Evolutionary conservation across 305 asterid genomes (phyloP), one percentile per base, ranked within the genome.

Genomic region (Striga hermonthica): DNA sequence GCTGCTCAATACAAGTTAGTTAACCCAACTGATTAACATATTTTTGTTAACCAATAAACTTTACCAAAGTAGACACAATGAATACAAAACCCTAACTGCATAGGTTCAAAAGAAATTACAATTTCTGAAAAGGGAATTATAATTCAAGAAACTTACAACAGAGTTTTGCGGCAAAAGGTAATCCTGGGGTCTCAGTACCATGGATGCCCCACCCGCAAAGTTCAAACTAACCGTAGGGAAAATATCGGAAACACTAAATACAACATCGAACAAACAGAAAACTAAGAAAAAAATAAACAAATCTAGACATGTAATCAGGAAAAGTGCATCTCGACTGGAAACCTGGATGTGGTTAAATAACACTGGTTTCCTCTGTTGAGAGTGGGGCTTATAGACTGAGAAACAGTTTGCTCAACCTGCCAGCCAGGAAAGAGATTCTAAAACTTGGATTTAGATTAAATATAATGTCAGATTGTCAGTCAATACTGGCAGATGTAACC

Each of bases 101-200:
- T 22, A 22, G 31, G 31, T 22, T 22, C 31, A 22, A 22, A 22
- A 22, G 31, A 22, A 22, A 22, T 22, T 22, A 22, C 31, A 22
- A 22, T 22, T 22, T 22, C 31, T 22, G 31, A 22, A 22, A 22
- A 22, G 31, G 10, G 47, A 5, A 10, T 41, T 7, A 14, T 14
- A 15, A 15, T 52, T 58, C 37, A 39, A 40, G 49, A 64, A 45
- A 75, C 98, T 81, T 78, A 92, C 98, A 54, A 78, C 58, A 60
- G 91, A 82, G 71, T 82, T 84, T 78, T 87, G 86, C 81, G 83
- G 93, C 75, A 92, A 74, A 75, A 92, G 98, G 84, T 92, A 92
- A 65, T 86, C 95, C 75, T 75, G 76, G 43, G 97, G 95, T 78
- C 78, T 79, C 74, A 92, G 74, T 12, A 76, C 50, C 98, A 92